A percentile compares a stretch with the other conserved stretches of the same genome.
Evolutionary conservation across 2,329 filamentous ascomycete species (phyloP).

Genomic region (Fusarium ramigenum): DNA sequence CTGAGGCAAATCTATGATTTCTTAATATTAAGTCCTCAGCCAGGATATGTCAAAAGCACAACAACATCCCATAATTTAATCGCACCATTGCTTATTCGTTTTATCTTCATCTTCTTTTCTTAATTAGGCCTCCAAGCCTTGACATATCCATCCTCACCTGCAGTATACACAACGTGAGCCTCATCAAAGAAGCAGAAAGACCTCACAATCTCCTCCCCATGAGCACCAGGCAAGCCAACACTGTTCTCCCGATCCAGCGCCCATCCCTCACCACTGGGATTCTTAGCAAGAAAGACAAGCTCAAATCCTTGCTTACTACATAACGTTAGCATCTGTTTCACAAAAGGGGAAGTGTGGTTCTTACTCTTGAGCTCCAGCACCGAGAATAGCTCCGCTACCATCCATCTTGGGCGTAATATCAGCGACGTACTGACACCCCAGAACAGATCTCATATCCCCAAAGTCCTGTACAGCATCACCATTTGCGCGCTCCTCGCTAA

Average conservation of each 20-base stretch:
- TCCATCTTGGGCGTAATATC: slow-evolving; percentile 70
- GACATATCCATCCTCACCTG: slow-evolving; percentile 66
- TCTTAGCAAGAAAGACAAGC: slow-evolving; percentile 66
- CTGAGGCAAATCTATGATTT: not conserved
- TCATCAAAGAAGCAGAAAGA: slow-evolving; percentile 72
- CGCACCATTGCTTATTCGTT: not conserved
- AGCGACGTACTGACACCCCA: slow-evolving; percentile 79
- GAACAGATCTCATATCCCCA: slow-evolving; percentile 73
- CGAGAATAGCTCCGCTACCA: slow-evolving; percentile 67
- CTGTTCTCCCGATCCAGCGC: slow-evolving; percentile 62
- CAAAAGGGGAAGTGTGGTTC: slow-evolving; percentile 51
- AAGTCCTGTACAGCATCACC: slow-evolving; percentile 66
- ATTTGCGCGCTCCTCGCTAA: slow-evolving; percentile 70
- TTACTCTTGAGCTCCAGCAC: slow-evolving; percentile 74
- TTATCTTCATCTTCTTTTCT: not conserved
- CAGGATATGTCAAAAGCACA: not conserved
- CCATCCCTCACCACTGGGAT: slow-evolving; percentile 57
- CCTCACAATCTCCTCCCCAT: slow-evolving; percentile 71
- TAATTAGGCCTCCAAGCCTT: slow-evolving; percentile 62
- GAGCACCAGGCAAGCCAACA: slow-evolving; percentile 69
- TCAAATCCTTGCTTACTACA: slow-evolving; percentile 65
- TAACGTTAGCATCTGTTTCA: slow-evolving; percentile 18
- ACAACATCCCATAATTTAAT: not conserved
- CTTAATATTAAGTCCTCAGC: no score
- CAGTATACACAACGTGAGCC: slow-evolving; percentile 66